A percentile compares a stretch with the other conserved stretches of the same genome.
Evolutionary conservation across 495 filamentous ascomycete genomes (phyloP).

Genomic region (Chaetomium fimeti): DNA sequence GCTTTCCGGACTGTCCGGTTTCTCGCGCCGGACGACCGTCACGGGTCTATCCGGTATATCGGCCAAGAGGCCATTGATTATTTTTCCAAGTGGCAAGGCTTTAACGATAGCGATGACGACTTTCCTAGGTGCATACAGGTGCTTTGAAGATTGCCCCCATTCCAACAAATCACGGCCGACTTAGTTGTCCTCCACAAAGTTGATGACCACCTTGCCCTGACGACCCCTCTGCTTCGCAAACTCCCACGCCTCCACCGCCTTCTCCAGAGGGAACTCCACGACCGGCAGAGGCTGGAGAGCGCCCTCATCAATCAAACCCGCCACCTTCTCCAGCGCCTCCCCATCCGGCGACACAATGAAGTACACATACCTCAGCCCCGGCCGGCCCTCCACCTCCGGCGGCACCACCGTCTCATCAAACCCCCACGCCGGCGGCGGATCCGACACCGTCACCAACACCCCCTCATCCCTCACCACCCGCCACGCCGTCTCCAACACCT

Average conservation of each 20-base stretch:
- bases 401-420: constrained; percentile 32
- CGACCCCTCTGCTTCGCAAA: constrained; percentile 19
- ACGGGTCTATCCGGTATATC: too few relatives aligned
- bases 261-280: constrained; percentile 50
- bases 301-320: constrained; percentile 49
- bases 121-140: too few relatives aligned
- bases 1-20: too few relatives aligned
- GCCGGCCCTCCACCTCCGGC: constrained; percentile 23
- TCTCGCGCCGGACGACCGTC: too few relatives aligned
- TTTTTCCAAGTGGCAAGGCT: too few relatives aligned
- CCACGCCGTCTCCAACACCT: constrained; percentile 26
- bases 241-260: constrained; percentile 47
- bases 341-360: constrained; percentile 52
- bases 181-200: constrained; percentile 10
- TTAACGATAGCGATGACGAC: too few relatives aligned
- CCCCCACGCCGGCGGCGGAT: constrained; percentile 42
- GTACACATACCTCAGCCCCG: constrained; percentile 44
- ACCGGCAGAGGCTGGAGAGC: constrained; percentile 47
- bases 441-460: constrained; percentile 49
- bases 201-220: constrained; percentile 25
- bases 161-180: too few relatives aligned
- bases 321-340: constrained; percentile 46
- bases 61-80: too few relatives aligned
- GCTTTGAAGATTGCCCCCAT: too few relatives aligned
- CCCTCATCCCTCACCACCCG: constrained; percentile 45